Evolutionary conservation across 2,329 filamentous ascomycete species (phyloP), one percentile per base, ranked within the genome.

Genomic region (Aspergillus sp.): DNA sequence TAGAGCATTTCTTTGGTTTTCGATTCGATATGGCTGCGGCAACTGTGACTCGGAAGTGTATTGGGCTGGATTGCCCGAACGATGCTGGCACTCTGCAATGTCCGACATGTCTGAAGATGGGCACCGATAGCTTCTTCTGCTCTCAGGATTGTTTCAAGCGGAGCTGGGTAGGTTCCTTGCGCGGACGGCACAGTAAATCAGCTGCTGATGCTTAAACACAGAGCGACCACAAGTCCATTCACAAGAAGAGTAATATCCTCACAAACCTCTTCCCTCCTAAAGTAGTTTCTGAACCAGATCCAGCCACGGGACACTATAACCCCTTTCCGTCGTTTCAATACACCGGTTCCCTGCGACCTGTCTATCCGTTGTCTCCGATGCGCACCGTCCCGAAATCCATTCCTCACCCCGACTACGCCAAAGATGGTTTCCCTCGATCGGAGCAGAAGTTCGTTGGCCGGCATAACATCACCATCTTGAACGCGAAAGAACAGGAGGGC

Each of bases 141-240:
- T 90, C 90, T 23, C 93, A 98, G 70, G 93, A 97, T 60, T 98
- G 93, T 77, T 98, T 98, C 75, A 97, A 96, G 79, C 85, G 84
- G 70, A 98, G 90, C 76, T 98, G 93, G 93, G 93, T 97, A 83
- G 81, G 59, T 59, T 53, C 59, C 59, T 61, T 60, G 53, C 55
- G 49, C 25, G 10, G 25, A 30, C 4, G 25, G 9, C 12, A 12
- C 1, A 30, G 25, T 30, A 30, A 12, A 37, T 2, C 17, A 15
- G 33, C 7, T 17, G 17, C 33, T 37, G 33, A 37, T 22, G 12
- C 5, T 12, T 10, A 10, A 48, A 58, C 45, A 45, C 62, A 96
- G 90, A 76, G 74, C 68, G 82, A 84, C 52, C 91, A 97, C 75
- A 97, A 96, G 74, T 71, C 77, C 53, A 68, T 85, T 58, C 89